These are phyloP conservation scores for Epichloe coenophiala DNA, from an alignment of 2,329 filamentous ascomycete genomes.

Conservation along the genomic window DNA sequence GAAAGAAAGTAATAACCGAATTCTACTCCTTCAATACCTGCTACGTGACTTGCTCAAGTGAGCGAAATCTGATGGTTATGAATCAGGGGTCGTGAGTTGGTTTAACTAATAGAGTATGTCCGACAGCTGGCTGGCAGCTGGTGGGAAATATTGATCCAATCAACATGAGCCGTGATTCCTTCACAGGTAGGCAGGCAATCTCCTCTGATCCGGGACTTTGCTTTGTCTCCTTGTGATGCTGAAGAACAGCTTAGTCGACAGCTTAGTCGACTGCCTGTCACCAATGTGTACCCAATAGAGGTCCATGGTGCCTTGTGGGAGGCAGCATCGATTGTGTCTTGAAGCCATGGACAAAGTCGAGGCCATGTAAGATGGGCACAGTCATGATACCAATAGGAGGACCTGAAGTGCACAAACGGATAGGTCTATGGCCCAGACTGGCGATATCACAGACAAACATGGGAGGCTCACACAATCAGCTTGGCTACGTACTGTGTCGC, in stretches of 20 bases:
- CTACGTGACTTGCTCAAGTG: constrained; percentile 1
- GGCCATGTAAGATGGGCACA: not conserved
- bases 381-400: not conserved
- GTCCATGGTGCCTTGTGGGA: not conserved
- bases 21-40: not conserved
- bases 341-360: not conserved
- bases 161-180: not conserved
- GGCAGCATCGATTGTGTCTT: not conserved
- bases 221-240: not conserved
- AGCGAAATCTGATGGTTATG: constrained; percentile 1
- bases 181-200: not conserved
- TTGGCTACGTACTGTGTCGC: not conserved
- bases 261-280: not conserved
- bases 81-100: not conserved
- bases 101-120: not conserved
- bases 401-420: not conserved
- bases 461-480: constrained; percentile 1
- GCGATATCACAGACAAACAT: not conserved
- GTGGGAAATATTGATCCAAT: not conserved
- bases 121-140: constrained; percentile 5
- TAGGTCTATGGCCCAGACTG: not conserved
- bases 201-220: not conserved
- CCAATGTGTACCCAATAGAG: not conserved
- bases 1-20: not conserved
- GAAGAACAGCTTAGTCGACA: not conserved